Evolutionary conservation across 345 rosid genomes (phyloP), one percentile per base, ranked within the genome.

Genomic region (Chamaenerion angustifolium): DNA sequence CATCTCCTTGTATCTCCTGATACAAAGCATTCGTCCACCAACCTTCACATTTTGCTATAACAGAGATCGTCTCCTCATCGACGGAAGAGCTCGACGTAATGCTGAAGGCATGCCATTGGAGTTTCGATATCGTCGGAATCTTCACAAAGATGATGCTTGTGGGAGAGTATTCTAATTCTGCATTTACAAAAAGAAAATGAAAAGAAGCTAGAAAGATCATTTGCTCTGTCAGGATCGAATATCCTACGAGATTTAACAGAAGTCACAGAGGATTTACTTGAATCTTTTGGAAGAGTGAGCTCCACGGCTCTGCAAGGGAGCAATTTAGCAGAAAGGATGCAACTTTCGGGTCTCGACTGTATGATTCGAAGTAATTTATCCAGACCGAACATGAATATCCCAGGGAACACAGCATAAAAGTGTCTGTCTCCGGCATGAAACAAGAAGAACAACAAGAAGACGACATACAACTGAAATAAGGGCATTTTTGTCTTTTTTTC

Each of bases 401-500:
- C 95, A 40, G 84, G 73, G 51, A 88, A 69, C 40, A 84, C 72
- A 59, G 58, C 56, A 43, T 84, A 88, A 65, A 84, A 80, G 67
- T 88, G 97, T 27, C 95, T 68, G 63, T 88, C 95, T 49, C 95
- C 97, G 10, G 67, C 81, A 71, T 88, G 97, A 61, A 88, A 74
- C 78, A 88, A 56, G 81, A 76, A 88, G 61, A 78, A 67, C 40
- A 78, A 58, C 44, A 88, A 63, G 71, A 88, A 88, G 42, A 78
- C 19, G 16, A 70, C 55, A 73, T 84, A 84, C 25, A 84, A 66
- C 64, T 88, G 95, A n/a, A n/a, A n/a, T n/a, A n/a, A n/a, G n/a
- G n/a, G n/a, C n/a, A n/a, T n/a, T n/a, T n/a, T n/a, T n/a, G n/a
- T n/a, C n/a, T n/a, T n/a, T n/a, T n/a, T n/a, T n/a, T n/a, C n/a